Base-by-base conservation (phyloP, 345 rosid genomes). In the Eucalyptus curtisii region DNA sequence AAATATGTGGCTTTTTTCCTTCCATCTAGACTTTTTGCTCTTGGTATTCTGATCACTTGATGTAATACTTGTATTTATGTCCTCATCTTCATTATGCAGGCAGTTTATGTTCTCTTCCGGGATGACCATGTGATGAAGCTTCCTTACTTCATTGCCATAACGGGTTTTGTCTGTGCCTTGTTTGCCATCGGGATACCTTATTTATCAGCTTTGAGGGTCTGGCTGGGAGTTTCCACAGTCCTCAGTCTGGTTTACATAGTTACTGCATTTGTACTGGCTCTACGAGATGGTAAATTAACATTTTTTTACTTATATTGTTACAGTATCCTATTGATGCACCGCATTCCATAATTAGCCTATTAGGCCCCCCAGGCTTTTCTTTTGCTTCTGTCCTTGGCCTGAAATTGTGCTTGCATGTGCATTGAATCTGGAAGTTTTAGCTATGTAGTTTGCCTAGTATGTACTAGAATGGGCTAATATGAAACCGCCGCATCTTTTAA, bases 181-280 rank as follows among this genome's bases (percentile, higher is more conserved):
- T 98, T 98, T 88, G 99, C 99, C 30, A 93, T 98, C 27, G 93
- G 95, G 64, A 94, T 94, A 88, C 99, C 99, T 87, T 96, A 96
- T 93, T 91, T 97, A 87, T 98, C 99, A 3, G 96, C 98, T 86
- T 93, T 98, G 49, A 92, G 99, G 87, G 22, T 94, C 79, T 98
- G 98, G 99, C 92, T 98, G n/a, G 99, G 94, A 53, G 91, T 97
- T 89, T 98, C 99, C 7, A 93, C 99, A 24, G 49, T 97, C 87
- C 93, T 97, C 85, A 94, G 95, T 49, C 90, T 95, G 86, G 91
- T 97, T 47, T 97, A 95, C 52, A 94, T 96, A 50, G 59, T 93
- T 61, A 90, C 94, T 37, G 97, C 96, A 40, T 89, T 95, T 49
- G 92, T 91, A 87, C 91, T 97, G 87, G 93, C 98, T 12, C 79